phyloP scores from a whole-genome alignment of 768 basidiomycete genomes.

The Clitopilus hobsonii region DNA sequence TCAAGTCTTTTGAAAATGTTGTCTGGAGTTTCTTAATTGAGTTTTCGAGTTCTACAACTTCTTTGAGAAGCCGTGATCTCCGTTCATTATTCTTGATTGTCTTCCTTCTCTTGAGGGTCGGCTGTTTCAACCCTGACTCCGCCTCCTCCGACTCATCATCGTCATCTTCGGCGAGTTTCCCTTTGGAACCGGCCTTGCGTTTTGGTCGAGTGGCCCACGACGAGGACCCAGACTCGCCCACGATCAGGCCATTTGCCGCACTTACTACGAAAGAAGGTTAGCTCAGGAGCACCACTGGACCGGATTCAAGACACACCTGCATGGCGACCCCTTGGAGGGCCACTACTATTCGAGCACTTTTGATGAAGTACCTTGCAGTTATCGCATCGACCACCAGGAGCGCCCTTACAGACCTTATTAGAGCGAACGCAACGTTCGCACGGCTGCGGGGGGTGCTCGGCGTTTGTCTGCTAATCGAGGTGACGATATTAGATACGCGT shows the following conservation, averaged over 20 bases:
- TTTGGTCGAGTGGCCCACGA: slow-evolving; percentile 17
- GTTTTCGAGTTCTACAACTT: slow-evolving; percentile 29
- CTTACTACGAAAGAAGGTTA: too few relatives aligned
- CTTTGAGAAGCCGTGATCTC: slow-evolving; percentile 26
- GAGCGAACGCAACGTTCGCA: slow-evolving; percentile 42
- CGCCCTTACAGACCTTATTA: slow-evolving; percentile 36
- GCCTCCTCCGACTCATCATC: slow-evolving; percentile 31
- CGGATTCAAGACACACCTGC: too few relatives aligned
- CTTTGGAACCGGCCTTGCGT: slow-evolving; percentile 20
- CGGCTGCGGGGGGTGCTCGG: slow-evolving; percentile 32
- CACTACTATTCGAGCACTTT: slow-evolving; percentile 42
- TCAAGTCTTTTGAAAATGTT: slow-evolving; percentile 27
- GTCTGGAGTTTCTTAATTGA: slow-evolving; percentile 29
- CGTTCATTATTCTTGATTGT: slow-evolving; percentile 12
- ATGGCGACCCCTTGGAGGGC: slow-evolving; percentile 31
- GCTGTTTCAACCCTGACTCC: slow-evolving; percentile 26
- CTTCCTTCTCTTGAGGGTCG: slow-evolving; percentile 25
- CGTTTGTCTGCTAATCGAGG: slow-evolving; percentile 3
- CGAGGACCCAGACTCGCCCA: slow-evolving; percentile 5
- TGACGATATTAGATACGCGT: slow-evolving; percentile 11
- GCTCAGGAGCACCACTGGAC: too few relatives aligned
- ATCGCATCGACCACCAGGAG: slow-evolving; percentile 39
- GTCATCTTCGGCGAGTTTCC: slow-evolving; percentile 23
- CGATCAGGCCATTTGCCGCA: slow-evolving; percentile 2
- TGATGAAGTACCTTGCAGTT: slow-evolving; percentile 42